phyloP scores from a whole-genome alignment of 768 basidiomycete genomes.

The Lactarius sp. region DNA sequence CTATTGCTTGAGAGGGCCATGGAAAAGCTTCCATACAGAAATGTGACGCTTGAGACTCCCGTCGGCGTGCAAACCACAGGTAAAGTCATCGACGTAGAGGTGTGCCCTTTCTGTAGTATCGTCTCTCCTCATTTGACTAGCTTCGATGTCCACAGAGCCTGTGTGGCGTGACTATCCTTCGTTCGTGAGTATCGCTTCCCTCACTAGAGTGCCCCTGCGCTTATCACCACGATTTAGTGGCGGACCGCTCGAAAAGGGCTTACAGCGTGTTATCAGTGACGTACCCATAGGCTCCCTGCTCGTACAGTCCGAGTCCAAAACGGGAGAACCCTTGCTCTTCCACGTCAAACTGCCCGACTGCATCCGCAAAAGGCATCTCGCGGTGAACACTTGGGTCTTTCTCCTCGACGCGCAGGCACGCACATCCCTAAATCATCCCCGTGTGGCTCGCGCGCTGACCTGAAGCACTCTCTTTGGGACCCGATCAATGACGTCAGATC shows the following conservation, averaged over 20 bases:
- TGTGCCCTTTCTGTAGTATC: slow-evolving; percentile 29
- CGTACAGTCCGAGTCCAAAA: slow-evolving; percentile 79
- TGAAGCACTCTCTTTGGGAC: too few relatives aligned
- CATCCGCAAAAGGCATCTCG: slow-evolving; percentile 60
- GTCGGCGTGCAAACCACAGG: slow-evolving; percentile 52
- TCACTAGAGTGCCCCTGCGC: not conserved
- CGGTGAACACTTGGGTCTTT: slow-evolving; percentile 74
- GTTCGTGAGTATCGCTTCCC: slow-evolving; percentile 55
- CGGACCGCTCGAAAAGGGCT: slow-evolving; percentile 84
- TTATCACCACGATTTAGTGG: slow-evolving; percentile 46
- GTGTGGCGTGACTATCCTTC: slow-evolving; percentile 85
- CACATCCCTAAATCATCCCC: not conserved
- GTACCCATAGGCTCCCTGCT: slow-evolving; percentile 84
- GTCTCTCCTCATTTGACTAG: not conserved
- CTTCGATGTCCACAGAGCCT: slow-evolving; percentile 44
- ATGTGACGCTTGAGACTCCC: slow-evolving; percentile 64
- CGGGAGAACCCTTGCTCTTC: slow-evolving; percentile 85
- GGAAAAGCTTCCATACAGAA: slow-evolving; percentile 69
- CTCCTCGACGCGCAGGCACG: slow-evolving; percentile 82
- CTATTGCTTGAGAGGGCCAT: slow-evolving; percentile 81
- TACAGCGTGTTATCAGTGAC: slow-evolving; percentile 83
- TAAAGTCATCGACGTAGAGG: slow-evolving; percentile 56
- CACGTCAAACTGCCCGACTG: slow-evolving; percentile 74
- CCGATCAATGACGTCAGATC: slow-evolving; percentile 46
- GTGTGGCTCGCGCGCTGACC: too few relatives aligned